Conservation (phyloP, 306 rosid species). For the Carpinus viminea region DNA sequence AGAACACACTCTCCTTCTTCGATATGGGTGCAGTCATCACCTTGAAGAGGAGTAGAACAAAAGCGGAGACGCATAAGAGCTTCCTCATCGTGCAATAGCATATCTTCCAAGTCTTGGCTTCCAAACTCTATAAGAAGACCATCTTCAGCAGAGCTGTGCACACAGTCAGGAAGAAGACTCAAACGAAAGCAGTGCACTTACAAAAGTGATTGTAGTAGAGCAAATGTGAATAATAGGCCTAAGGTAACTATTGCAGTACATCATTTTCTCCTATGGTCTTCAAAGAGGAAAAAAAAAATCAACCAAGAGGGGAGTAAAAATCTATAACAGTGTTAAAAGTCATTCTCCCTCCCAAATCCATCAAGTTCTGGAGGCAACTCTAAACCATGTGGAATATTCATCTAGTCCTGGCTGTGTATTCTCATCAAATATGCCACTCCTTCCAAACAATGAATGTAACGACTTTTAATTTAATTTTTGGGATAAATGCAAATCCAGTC, state of each 20-base stretch:
- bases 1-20: constrained; percentile 29
- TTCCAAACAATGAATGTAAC: not conserved
- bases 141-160: constrained; percentile 24
- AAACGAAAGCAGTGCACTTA: not conserved
- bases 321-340: not conserved
- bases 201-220: not conserved
- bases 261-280: not conserved
- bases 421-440: not conserved
- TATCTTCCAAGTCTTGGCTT: constrained; percentile 26
- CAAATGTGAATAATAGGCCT: not conserved
- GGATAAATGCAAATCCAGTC: too few species aligned
- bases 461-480: not conserved
- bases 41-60: constrained; percentile 23
- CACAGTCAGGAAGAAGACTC: constrained; percentile 4
- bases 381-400: not conserved
- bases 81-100: constrained; percentile 26
- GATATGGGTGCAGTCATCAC: constrained; percentile 21
- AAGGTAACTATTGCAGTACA: not conserved
- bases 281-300: not conserved
- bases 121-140: constrained; percentile 14
- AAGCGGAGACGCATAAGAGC: constrained; percentile 6
- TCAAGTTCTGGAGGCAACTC: not conserved
- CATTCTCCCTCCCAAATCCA: too few species aligned
- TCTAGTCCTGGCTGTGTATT: constrained; percentile 1
- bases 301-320: not conserved